Evolutionary conservation across 1,284 basidiomycete genomes (phyloP), one percentile per base, ranked within the genome.

Genomic region (Boletellus deceptivus): DNA sequence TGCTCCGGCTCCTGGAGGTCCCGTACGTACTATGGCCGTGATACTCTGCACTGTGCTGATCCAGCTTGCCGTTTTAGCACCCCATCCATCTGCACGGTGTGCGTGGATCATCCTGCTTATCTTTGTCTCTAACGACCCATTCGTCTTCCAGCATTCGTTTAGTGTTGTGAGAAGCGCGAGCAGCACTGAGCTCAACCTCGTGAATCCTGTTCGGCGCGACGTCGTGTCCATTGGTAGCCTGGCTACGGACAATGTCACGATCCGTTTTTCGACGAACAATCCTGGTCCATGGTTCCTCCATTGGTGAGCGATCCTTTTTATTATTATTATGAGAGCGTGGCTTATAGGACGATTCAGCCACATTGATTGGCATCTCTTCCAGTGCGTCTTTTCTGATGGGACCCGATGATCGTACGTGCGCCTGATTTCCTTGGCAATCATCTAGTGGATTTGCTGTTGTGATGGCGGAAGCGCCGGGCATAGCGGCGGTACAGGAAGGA

Each of bases 241-340:
- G 0, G 0, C 55, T 1, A 65, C 57, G 1, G 67, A 71, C 51
- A 72, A 72, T 24, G 72, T 74, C 14, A 75, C 73, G 5, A 71
- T 78, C 43, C 74, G 76, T 36, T 78, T 78, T 54, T 48, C 47
- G 22, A 75, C 76, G 3, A 65, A 78, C 49, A 79, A 78, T 44
- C 56, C 73, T 4, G 77, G 77, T 6, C 75, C 76, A 9, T 77
- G 77, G 76, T 70, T 75, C 63, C 55, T 77, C 40, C 75, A 76
- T 50, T 77, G 76, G 69, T 75, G 49, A 54, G 68, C 50, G 10
- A 40, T 43, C 22, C 39, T 7, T n/a, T n/a, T n/a, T 3, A 6
- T 33, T 6, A 7, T 17, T 17, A 5, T 6, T 17, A n/a, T 37
- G 38, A 8, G 33, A 35, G 44, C 20, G 4, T 25, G n/a, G 5